Conservation (phyloP, 257 asterid species). For the Nicotiana undulata region DNA sequence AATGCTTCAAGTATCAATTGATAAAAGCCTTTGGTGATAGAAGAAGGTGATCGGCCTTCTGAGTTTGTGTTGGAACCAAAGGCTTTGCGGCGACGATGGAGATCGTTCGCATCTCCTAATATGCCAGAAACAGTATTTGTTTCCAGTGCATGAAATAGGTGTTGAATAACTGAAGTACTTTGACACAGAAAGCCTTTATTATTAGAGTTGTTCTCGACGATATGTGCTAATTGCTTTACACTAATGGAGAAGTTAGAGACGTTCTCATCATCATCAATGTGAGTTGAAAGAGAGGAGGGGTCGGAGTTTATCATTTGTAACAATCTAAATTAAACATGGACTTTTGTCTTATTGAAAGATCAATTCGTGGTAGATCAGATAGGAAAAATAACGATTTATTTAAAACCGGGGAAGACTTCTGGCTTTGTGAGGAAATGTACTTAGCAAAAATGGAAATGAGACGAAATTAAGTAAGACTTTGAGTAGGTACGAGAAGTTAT, state of each 20-base stretch:
- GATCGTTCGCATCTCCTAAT: constrained; percentile 17
- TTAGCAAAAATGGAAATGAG: no score
- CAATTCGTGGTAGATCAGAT: no score
- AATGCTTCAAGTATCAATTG: constrained; percentile 15
- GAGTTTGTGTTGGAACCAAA: constrained; percentile 19
- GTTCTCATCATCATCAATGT: background rate
- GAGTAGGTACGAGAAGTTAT: no score
- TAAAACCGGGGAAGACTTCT: no score
- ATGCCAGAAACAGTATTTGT: constrained; percentile 22
- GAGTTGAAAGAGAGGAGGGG: no score
- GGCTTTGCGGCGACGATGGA: constrained; percentile 14
- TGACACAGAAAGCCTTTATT: background rate
- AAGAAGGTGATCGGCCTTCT: background rate
- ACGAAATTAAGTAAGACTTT: no score
- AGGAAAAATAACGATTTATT: no score
- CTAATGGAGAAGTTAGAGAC: constrained; percentile 12
- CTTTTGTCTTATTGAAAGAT: no score
- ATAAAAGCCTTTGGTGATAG: background rate
- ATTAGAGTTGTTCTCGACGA: constrained; percentile 4
- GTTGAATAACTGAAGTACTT: background rate
- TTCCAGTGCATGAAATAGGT: constrained; percentile 13
- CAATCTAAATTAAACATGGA: no score
- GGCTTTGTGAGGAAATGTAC: no score
- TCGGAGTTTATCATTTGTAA: no score
- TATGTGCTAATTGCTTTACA: constrained; percentile 10